A percentile compares a stretch with the other conserved stretches of the same genome.
Conservation (phyloP, 2,329 filamentous ascomycete species). For the Cytospora paraplurivora region DNA sequence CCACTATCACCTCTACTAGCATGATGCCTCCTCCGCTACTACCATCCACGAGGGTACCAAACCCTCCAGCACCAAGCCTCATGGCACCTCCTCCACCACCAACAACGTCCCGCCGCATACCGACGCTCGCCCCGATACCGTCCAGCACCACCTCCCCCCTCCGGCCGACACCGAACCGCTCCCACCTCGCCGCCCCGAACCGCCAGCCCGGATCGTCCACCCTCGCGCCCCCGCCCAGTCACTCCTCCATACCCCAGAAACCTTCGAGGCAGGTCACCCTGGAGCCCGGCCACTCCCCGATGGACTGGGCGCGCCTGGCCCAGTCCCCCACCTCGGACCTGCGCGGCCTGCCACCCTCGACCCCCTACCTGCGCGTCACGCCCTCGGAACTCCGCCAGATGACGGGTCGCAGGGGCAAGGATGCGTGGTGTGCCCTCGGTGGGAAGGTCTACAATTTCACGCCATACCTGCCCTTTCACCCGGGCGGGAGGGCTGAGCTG, state of each 20-base stretch:
- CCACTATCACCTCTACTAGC: constrained; percentile 16
- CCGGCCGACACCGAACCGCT: constrained; percentile 14
- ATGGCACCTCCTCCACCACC: constrained; percentile 21
- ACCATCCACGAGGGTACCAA: not conserved
- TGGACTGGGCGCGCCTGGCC: constrained; percentile 88
- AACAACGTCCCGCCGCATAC: constrained; percentile 20
- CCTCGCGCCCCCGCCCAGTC: constrained; percentile 59
- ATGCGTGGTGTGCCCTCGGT: constrained; percentile 88
- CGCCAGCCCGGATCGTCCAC: constrained; percentile 38
- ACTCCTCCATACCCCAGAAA: constrained; percentile 43
- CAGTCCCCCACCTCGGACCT: constrained; percentile 62
- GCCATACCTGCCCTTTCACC: constrained; percentile 88
- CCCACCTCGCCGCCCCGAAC: constrained; percentile 25
- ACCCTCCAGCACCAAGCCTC: not conserved
- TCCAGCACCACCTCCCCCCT: constrained; percentile 20
- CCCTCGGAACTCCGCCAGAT: constrained; percentile 76
- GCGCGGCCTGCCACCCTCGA: constrained; percentile 58
- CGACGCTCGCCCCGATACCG: constrained; percentile 29
- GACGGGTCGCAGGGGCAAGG: constrained; percentile 80
- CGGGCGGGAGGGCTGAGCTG: constrained; percentile 78
- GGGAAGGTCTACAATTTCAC: constrained; percentile 94
- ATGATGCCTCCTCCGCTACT: constrained; percentile 25
- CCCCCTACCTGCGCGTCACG: constrained; percentile 71
- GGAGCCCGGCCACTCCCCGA: constrained; percentile 86
- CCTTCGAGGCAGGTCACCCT: constrained; percentile 71